Percentiles rank a stretch among this genome's conserved stretches.
Evolutionary conservation across 2,329 filamentous ascomycete genomes (phyloP).

Genomic region (Sarocladium oryzae): DNA sequence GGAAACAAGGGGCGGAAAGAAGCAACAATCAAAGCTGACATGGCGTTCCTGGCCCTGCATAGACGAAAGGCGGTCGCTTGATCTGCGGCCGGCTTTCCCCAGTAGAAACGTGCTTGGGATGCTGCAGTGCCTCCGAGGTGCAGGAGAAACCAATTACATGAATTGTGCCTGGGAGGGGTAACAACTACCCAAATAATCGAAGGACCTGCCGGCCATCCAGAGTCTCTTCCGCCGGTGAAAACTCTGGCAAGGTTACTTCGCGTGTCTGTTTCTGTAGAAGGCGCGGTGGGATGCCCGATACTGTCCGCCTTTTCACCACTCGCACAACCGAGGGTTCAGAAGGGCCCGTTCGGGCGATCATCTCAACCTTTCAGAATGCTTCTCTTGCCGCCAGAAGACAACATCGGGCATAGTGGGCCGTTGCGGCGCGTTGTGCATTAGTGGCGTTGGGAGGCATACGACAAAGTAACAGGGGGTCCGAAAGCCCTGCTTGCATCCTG

Average conservation of each 20-base stretch:
- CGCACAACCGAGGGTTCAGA: background rate
- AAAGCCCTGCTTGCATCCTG: background rate
- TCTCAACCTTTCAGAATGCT: slow-evolving; percentile 30
- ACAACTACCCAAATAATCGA: too few species aligned
- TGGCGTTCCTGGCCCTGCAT: slow-evolving; percentile 16
- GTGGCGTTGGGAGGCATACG: slow-evolving; percentile 3
- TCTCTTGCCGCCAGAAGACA: slow-evolving; percentile 29
- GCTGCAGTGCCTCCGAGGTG: background rate
- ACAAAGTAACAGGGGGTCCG: background rate
- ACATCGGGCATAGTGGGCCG: slow-evolving; percentile 16
- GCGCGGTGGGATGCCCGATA: background rate
- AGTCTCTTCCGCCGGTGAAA: background rate
- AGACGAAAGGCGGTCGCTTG: slow-evolving; percentile 18
- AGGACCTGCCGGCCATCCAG: too few species aligned
- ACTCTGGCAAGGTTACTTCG: background rate
- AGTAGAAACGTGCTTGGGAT: slow-evolving; percentile 4
- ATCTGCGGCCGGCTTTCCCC: slow-evolving; percentile 17
- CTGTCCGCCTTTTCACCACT: background rate
- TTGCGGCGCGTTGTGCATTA: slow-evolving; percentile 12
- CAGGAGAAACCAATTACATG: background rate
- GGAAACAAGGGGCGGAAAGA: slow-evolving; percentile 3
- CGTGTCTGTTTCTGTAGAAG: background rate
- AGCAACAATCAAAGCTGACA: slow-evolving; percentile 3
- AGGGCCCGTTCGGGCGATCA: background rate
- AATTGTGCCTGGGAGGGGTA: background rate